Base-by-base conservation (phyloP, 2,329 filamentous ascomycete genomes). In the Diaporthe velutina region DNA sequence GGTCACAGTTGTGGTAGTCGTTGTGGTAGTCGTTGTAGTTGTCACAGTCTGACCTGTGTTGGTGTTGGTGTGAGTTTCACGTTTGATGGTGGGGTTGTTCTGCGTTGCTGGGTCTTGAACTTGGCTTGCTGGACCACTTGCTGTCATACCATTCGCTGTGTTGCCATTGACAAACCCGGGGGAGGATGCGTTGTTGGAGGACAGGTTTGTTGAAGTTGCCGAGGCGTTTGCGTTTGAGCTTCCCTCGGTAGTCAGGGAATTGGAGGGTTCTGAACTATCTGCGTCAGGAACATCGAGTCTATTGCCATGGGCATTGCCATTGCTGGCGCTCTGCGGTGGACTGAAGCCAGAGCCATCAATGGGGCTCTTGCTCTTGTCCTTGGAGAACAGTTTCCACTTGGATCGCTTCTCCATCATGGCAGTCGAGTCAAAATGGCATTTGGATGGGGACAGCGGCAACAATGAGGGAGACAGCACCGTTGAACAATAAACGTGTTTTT, bases 1-100 rank as follows among this genome's bases (percentile, higher is more conserved):
- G 0, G 48, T 54, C 9, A 68, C 64, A 4, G 64, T 68, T 19
- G 64, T 68, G 2, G 64, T 68, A 4, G 64, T 68, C 1, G 64
- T 68, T 4, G 64, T 68, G 3, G 64, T 68, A 2, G 64, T 68
- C 1, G 64, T 68, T 2, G 64, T 68, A 3, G 64, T 68, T n/a
- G 64, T 68, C 48, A 68, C 48, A 40, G 64, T 68, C 64, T 68
- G 64, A 6, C 64, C 64, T 68, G 64, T 68, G 48, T 52, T 68
- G 25, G 64, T 22, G n/a, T 68, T 68, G 8, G 64, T 68, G n/a
- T 68, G 64, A 54, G 64, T 68, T 68, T 68, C 64, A 28, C 64
- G 64, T 28, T 54, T 68, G 48, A 68, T 68, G n/a, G 64, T 68
- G 33, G 22, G 22, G 19, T 22, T 68, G 33, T 54, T 15, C n/a